Conservation (phyloP, 1,139 yeast species). For the Suhomyces choctaworum region DNA sequence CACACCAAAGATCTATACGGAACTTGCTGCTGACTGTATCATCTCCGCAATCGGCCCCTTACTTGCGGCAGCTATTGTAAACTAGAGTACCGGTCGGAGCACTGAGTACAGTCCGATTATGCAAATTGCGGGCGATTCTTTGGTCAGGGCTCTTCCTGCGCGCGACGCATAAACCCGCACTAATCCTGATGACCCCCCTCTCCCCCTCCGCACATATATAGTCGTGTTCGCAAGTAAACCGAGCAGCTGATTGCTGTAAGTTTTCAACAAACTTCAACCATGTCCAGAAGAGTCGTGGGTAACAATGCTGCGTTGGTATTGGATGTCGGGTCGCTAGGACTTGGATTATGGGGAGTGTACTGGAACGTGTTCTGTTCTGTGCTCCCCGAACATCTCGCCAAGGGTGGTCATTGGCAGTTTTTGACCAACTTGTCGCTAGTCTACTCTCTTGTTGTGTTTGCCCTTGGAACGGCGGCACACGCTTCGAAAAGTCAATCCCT, state of each 20-base stretch:
- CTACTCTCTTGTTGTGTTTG: conserved; percentile 47
- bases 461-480: conserved; percentile 44
- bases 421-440: conserved; percentile 60
- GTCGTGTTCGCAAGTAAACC: too few relatives aligned
- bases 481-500: conserved; percentile 23
- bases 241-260: not conserved
- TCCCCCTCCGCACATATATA: too few relatives aligned
- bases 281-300: conserved; percentile 32
- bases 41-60: too few relatives aligned
- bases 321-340: conserved; percentile 27
- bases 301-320: conserved; percentile 29
- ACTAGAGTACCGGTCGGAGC: too few relatives aligned
- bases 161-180: not conserved
- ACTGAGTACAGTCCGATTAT: too few relatives aligned
- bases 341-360: conserved; percentile 35
- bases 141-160: too few relatives aligned
- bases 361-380: conserved; percentile 17
- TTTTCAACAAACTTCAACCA: conserved; percentile 1
- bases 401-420: conserved; percentile 69
- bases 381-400: conserved; percentile 49
- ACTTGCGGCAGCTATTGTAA: too few relatives aligned
- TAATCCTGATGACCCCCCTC: too few relatives aligned
- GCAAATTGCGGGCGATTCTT: too few relatives aligned
- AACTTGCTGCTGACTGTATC: too few relatives aligned
- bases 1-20: too few relatives aligned